Percentiles rank a stretch among this genome's conserved stretches.
phyloP scores from a whole-genome alignment of 352 stramenopile species.

The Paralagenidium karlingii region DNA sequence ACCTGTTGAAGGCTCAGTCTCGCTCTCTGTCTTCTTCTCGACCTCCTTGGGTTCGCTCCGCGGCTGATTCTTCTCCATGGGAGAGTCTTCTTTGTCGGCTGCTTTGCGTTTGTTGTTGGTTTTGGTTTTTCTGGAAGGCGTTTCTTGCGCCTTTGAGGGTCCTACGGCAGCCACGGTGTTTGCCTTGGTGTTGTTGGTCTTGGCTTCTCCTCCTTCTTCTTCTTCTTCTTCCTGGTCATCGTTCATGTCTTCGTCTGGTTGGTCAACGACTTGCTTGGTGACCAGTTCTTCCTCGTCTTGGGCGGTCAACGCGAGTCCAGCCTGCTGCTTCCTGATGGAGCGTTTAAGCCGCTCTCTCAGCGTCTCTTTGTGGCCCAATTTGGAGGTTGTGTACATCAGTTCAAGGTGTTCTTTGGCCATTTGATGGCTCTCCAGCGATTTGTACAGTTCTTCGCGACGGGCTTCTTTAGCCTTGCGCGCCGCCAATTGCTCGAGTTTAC shows the following conservation, averaged over 20 bases:
- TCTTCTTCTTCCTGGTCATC: slow-evolving; percentile 9
- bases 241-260: neutral
- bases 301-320: slow-evolving; percentile 37
- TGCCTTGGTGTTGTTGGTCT: neutral
- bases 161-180: neutral
- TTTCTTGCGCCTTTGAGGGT: slow-evolving; percentile 22
- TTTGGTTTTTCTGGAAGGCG: slow-evolving; percentile 7
- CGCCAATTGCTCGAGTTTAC: slow-evolving; percentile 65
- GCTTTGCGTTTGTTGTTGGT: neutral
- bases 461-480: slow-evolving; percentile 67
- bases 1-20: too few species aligned
- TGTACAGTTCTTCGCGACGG: slow-evolving; percentile 56
- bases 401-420: slow-evolving; percentile 51
- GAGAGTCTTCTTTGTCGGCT: neutral
- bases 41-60: neutral
- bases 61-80: neutral
- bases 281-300: slow-evolving; percentile 2
- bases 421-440: slow-evolving; percentile 51
- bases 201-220: slow-evolving; percentile 5
- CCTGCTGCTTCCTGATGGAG: slow-evolving; percentile 64
- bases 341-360: slow-evolving; percentile 63
- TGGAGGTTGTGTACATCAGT: slow-evolving; percentile 63
- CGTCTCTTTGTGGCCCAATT: slow-evolving; percentile 74
- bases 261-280: neutral
- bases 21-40: neutral